Conservation (phyloP, 208 protist genomes). For the Endotrypanum monterogeii region DNA sequence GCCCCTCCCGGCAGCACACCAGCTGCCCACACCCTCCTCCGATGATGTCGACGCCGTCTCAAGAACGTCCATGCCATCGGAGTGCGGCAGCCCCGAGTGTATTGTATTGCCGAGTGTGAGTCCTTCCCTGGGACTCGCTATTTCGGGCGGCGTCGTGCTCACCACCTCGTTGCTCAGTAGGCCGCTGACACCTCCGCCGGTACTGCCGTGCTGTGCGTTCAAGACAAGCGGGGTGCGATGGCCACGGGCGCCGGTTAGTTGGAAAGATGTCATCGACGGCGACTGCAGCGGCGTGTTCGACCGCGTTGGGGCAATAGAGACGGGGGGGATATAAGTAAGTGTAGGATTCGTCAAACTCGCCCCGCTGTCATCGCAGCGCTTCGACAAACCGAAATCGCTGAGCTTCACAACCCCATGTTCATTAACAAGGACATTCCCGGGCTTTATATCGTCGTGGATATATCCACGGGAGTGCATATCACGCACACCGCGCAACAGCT, state of each 20-base stretch:
- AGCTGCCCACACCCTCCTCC: neutral
- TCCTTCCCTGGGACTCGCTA: conserved; percentile 4
- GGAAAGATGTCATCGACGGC: conserved; percentile 8
- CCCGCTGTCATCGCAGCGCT: conserved; percentile 47
- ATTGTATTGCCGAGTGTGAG: conserved; percentile 8
- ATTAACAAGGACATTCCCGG: conserved; percentile 88
- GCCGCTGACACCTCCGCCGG: neutral
- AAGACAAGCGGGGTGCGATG: neutral
- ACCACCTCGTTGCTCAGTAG: neutral
- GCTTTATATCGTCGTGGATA: conserved; percentile 93
- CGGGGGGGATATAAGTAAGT: conserved; percentile 21
- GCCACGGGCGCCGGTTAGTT: neutral
- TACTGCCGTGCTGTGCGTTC: conserved; percentile 2
- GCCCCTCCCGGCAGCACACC: neutral
- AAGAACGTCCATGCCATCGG: conserved; percentile 35
- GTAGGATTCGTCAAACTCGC: conserved; percentile 26
- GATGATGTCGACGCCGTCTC: conserved; percentile 28
- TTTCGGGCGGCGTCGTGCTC: conserved; percentile 12
- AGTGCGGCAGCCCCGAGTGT: conserved; percentile 24
- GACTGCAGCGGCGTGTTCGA: conserved; percentile 41
- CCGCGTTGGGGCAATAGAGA: conserved; percentile 26
- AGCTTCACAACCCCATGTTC: conserved; percentile 85
- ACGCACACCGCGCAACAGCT: conserved; percentile 77
- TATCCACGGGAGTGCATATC: conserved; percentile 87
- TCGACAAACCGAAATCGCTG: conserved; percentile 95